Evolutionary conservation across 2,329 filamentous ascomycete species (phyloP), one percentile per base, ranked within the genome.

Genomic region (Colletotrichum sidae): DNA sequence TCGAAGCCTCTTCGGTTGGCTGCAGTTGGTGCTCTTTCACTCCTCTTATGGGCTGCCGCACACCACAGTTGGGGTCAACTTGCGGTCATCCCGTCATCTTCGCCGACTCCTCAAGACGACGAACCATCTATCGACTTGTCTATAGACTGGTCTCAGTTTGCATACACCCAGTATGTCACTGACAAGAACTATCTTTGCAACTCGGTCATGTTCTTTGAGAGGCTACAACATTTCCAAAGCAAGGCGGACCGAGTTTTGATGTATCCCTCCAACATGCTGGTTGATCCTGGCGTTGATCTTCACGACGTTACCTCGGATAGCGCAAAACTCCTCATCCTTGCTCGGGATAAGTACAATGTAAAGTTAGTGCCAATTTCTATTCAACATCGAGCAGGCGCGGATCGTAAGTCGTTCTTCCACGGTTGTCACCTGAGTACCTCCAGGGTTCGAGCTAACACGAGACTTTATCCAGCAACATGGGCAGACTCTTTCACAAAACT

Each of bases 401-500:
- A 81, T 58, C 56, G 80, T 82, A 73, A 69, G 74, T 69, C 25
- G 25, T 25, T 25, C 25, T 5, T 25, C 25, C 25, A 5, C 5
- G 4, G 25, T 25, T 25, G 25, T 5, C 25, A 5, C 25, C 25
- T 25, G 4, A 25, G 5, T 4, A 1, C 25, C 25, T 25, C 44
- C 44, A n/a, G 37, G 50, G n/a, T 55, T 61, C 17, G 33, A 55
- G 51, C 17, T 42, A 25, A 9, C 55, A 55, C 45, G 58, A 55
- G 9, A 25, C 55, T 4, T 39, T 61, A 8, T 45, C 58, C 8
- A 61, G 44, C 2, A 50, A 87, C 87, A 1, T 91, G 88, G 88
- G 85, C 87, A 55, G 84, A 86, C 37, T 88, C 85, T 2, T 88
- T 88, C 70, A 90, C 88, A n/a, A 92, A 92, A 73, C 83, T 92